Base-by-base conservation (phyloP, 176 grass and related monocot species). In the Cenchrus fungigraminus region DNA sequence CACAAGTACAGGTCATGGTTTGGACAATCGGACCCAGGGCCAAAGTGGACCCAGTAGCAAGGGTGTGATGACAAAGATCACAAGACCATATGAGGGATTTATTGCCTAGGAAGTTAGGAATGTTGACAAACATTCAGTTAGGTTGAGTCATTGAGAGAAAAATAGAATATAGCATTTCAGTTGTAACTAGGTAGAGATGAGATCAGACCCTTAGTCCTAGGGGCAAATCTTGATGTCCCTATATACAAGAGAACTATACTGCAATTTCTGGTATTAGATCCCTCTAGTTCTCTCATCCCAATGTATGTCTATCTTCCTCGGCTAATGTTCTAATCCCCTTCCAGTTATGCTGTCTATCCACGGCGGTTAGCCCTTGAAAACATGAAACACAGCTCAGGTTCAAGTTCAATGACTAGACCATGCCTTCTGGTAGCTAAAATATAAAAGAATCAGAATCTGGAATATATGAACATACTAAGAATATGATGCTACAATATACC, bases 401-500 rank as follows among this genome's bases (percentile, higher is more conserved):
- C 10, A 4, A 10, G 28, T 65, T 32, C 10, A 65, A 65, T 32
- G 12, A 34, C 28, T 13, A 65, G 11, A 9, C 6, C 25, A n/a
- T 63, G n/a, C 60, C n/a, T 63, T 63, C 60, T 63, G 60, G 60
- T 63, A 22, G 25, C 25, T 63, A n/a, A 28, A 63, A 63, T 17
- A 13, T 25, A 42, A 58, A 71, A 71, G n/a, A 58, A 71, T 71
- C 19, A 16, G 20, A 56, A 71, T 13, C 25, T 80, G 34, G 12
- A 25, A 82, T 58, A 57, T 14, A 42, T 57, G 66, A 40, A 57
- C 53, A 16, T 13, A 12, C 14, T 70, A 51, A 65, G 63, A 65
- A 51, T 43, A 45, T 70, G 65, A 37, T 40, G 6, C 25, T 70
- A 17, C 56, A 70, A 59, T 32, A 71, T 82, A 82, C 80, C 80